Evolutionary conservation across 257 asterid species (phyloP).

Genomic region (Solanum paucissectum): DNA sequence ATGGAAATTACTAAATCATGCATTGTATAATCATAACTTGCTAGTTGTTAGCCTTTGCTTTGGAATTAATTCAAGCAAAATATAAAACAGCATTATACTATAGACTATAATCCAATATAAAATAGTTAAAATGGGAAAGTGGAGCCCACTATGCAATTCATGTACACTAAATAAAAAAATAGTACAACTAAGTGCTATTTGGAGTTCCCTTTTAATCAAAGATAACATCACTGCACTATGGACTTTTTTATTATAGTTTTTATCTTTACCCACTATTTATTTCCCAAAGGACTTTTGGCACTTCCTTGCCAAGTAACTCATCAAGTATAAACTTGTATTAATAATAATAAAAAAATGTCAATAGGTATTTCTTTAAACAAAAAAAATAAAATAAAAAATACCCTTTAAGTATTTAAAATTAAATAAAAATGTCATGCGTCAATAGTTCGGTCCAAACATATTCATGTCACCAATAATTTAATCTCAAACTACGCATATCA

Average conservation of each 20-base stretch:
- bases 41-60: not conserved
- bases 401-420: no score
- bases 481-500: no score
- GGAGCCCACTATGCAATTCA: not conserved
- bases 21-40: not conserved
- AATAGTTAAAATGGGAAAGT: not conserved
- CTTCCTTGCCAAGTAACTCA: not conserved
- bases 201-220: not conserved
- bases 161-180: not conserved
- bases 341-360: not conserved
- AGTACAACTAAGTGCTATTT: not conserved
- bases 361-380: no score
- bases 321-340: not conserved
- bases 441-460: no score
- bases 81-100: not conserved
- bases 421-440: no score
- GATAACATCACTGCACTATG: not conserved
- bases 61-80: not conserved
- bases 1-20: not conserved
- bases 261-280: not conserved
- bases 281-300: not conserved
- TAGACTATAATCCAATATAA: not conserved
- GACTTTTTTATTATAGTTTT: not conserved
- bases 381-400: no score
- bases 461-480: not conserved